These are phyloP conservation scores for Aphanoascus verrucosus DNA, from an alignment of 2,329 filamentous ascomycete species.

Conservation along the genomic window DNA sequence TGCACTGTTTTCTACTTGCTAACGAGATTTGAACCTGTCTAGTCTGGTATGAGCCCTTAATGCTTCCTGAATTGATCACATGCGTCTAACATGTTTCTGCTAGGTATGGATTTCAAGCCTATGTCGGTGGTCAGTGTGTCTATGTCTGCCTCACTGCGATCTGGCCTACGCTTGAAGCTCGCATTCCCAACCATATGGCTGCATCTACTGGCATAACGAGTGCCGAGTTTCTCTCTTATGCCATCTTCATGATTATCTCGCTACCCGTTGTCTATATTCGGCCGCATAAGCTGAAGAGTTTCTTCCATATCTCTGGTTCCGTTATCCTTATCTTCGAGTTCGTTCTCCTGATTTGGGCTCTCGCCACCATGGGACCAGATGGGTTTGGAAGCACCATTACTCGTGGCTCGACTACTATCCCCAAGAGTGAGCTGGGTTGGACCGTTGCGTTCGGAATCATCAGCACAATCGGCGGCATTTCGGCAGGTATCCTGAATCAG, in stretches of 20 bases:
- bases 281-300: slow-evolving; percentile 24
- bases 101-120: slow-evolving; percentile 34
- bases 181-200: slow-evolving; percentile 27
- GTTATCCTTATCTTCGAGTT: slow-evolving; percentile 12
- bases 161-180: slow-evolving; percentile 25
- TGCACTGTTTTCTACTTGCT: neutral
- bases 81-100: slow-evolving; percentile 14
- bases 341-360: slow-evolving; percentile 14
- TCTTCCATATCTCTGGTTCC: slow-evolving; percentile 12
- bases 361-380: slow-evolving; percentile 10
- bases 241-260: slow-evolving; percentile 29
- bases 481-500: slow-evolving; percentile 40
- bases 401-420: slow-evolving; percentile 1
- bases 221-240: slow-evolving; percentile 27
- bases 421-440: slow-evolving; percentile 25
- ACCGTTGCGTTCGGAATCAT: slow-evolving; percentile 32
- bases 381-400: slow-evolving; percentile 12
- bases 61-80: neutral
- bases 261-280: slow-evolving; percentile 37
- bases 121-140: slow-evolving; percentile 29
- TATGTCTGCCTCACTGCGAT: slow-evolving; percentile 16
- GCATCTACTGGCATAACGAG: slow-evolving; percentile 28
- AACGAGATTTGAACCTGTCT: neutral
- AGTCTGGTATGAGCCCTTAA: slow-evolving; percentile 4
- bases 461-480: slow-evolving; percentile 36